Conservation (phyloP, 2,329 filamentous ascomycete genomes). For the Tolypocladium guangdongense region DNA sequence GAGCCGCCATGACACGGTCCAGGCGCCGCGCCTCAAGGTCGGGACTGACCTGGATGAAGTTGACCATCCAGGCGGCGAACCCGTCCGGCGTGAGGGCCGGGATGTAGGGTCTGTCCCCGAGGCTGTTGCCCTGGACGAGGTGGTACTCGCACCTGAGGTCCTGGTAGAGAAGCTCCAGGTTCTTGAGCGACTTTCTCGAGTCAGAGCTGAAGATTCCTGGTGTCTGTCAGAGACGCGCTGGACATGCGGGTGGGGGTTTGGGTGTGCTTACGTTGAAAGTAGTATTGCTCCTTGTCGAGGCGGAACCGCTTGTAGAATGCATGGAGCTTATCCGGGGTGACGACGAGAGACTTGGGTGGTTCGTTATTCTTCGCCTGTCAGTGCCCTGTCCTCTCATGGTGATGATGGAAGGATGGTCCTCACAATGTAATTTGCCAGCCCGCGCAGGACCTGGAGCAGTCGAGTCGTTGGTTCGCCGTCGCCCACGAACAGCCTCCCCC, state of each 20-base stretch:
- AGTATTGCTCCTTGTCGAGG: conserved; percentile 54
- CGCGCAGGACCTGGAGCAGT: conserved; percentile 59
- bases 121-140: conserved; percentile 42
- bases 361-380: conserved; percentile 14
- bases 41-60: conserved; percentile 65
- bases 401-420: conserved; percentile 12
- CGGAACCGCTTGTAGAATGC: conserved; percentile 60
- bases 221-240: conserved; percentile 5
- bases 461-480: conserved; percentile 56
- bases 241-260: neutral
- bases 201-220: conserved; percentile 42
- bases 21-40: conserved; percentile 64
- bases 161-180: conserved; percentile 39
- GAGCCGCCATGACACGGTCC: conserved; percentile 52
- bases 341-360: conserved; percentile 40
- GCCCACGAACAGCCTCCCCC: conserved; percentile 64
- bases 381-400: neutral
- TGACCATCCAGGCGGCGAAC: conserved; percentile 61
- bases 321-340: conserved; percentile 66
- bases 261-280: conserved; percentile 47
- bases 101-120: conserved; percentile 42
- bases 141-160: conserved; percentile 50
- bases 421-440: conserved; percentile 65
- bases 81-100: conserved; percentile 58
- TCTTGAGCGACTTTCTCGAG: conserved; percentile 13